phyloP scores from a whole-genome alignment of 2,329 filamentous ascomycete species.

The Myriosclerotinia duriaeana region DNA sequence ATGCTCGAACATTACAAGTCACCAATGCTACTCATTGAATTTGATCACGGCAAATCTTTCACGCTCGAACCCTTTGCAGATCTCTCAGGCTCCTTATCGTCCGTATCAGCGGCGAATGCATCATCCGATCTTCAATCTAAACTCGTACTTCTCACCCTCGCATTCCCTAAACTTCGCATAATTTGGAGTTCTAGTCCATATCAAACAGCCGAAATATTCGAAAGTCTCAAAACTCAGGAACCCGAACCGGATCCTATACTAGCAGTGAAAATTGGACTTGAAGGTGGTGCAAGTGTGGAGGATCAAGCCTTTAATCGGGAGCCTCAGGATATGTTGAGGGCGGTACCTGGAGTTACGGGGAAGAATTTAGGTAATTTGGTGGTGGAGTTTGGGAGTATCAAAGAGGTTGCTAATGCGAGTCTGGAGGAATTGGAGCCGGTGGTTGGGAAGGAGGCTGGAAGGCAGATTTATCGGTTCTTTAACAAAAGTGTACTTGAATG shows the following conservation, averaged over 20 bases:
- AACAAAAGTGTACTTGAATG: conserved; percentile 46
- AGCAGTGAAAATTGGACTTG: conserved; percentile 80
- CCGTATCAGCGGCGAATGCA: conserved; percentile 59
- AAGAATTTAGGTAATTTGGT: conserved; percentile 74
- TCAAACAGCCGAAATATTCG: conserved; percentile 96
- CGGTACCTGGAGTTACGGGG: conserved; percentile 79
- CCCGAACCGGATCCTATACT: conserved; percentile 86
- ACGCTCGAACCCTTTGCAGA: conserved; percentile 82
- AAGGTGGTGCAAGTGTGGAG: conserved; percentile 59
- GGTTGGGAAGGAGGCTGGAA: conserved; percentile 74
- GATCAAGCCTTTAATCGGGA: conserved; percentile 77
- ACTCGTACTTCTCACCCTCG: conserved; percentile 85
- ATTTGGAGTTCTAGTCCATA: conserved; percentile 94
- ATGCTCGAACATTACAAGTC: conserved; percentile 93
- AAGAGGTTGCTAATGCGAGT: conserved; percentile 84
- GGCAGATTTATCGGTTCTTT: conserved; percentile 80
- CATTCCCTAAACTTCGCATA: conserved; percentile 84
- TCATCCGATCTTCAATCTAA: conserved; percentile 85
- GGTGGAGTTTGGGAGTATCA: conserved; percentile 70
- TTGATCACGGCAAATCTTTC: conserved; percentile 96
- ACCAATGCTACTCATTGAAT: conserved; percentile 93
- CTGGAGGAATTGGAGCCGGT: conserved; percentile 68
- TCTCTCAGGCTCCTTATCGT: conserved; percentile 59
- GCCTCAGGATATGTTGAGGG: conserved; percentile 85
- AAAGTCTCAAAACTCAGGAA: conserved; percentile 85